Evolutionary conservation across 345 rosid species (phyloP).

Genomic region (Carallia brachiata): DNA sequence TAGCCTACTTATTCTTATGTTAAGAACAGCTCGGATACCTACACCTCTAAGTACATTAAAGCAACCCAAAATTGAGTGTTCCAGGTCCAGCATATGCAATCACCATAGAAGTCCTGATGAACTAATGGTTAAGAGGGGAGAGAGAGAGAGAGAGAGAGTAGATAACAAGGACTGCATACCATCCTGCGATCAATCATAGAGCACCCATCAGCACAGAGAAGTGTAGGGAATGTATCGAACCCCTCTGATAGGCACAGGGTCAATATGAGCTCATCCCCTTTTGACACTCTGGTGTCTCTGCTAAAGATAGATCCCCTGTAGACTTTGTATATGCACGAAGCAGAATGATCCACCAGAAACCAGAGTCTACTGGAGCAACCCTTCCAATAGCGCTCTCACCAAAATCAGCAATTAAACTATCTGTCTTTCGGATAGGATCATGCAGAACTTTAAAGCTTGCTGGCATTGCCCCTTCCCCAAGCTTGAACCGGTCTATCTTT

Average conservation of each 20-base stretch:
- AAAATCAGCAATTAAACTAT: slow-evolving; percentile 68
- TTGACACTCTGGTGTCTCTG: slow-evolving; percentile 70
- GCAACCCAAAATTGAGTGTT: too few relatives aligned
- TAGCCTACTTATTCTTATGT: neutral
- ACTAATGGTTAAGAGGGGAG: neutral
- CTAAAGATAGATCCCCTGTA: slow-evolving; percentile 59
- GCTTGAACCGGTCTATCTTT: slow-evolving; percentile 62
- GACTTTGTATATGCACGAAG: slow-evolving; percentile 81
- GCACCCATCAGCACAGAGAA: slow-evolving; percentile 89
- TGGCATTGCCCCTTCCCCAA: slow-evolving; percentile 84
- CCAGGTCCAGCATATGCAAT: too few relatives aligned
- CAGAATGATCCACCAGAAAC: slow-evolving; percentile 92
- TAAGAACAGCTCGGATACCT: neutral
- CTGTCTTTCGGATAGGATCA: slow-evolving; percentile 58
- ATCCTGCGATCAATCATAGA: slow-evolving; percentile 85
- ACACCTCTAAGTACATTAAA: neutral
- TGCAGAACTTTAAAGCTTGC: slow-evolving; percentile 85
- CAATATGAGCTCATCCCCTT: slow-evolving; percentile 79
- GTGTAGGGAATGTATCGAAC: slow-evolving; percentile 81
- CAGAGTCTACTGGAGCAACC: slow-evolving; percentile 84
- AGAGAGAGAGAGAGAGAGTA: neutral
- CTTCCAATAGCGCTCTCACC: slow-evolving; percentile 87
- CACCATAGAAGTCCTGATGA: too few relatives aligned
- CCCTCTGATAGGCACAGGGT: slow-evolving; percentile 76
- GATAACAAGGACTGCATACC: slow-evolving; percentile 37